These are phyloP conservation scores for Dactylonectria estremocensis DNA, from an alignment of 2,329 filamentous ascomycete genomes.

Conservation along the genomic window DNA sequence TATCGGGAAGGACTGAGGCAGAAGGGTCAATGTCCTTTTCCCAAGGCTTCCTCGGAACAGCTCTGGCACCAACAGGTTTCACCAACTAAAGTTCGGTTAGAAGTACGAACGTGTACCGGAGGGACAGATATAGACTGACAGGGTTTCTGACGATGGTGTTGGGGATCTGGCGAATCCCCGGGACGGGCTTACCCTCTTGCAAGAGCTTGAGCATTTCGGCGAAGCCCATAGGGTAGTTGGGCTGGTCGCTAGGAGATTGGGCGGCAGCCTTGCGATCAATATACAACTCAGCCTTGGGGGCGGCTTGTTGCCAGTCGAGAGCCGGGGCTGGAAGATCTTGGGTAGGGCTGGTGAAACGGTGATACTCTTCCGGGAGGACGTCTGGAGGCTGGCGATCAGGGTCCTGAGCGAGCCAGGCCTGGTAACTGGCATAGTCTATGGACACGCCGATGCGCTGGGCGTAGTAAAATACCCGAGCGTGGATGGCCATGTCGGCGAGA, in stretches of 20 bases:
- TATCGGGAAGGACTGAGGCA: constrained; percentile 34
- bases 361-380: constrained; percentile 55
- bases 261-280: constrained; percentile 56
- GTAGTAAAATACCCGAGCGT: constrained; percentile 80
- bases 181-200: constrained; percentile 84
- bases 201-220: constrained; percentile 90
- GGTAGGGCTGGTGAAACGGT: constrained; percentile 27
- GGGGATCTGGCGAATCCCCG: constrained; percentile 90
- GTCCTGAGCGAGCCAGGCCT: constrained; percentile 69
- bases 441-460: constrained; percentile 63
- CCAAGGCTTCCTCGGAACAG: constrained; percentile 79
- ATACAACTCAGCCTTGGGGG: constrained; percentile 64
- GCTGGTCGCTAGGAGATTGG: constrained; percentile 59
- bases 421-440: constrained; percentile 79
- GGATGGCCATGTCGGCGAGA: constrained; percentile 72
- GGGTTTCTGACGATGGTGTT: constrained; percentile 82
- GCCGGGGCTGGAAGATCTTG: constrained; percentile 21
- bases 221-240: constrained; percentile 86
- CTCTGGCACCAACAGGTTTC: constrained; percentile 63
- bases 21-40: constrained; percentile 69
- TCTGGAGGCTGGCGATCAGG: constrained; percentile 54
- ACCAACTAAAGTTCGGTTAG: constrained; percentile 56
- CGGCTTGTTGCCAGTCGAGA: constrained; percentile 65
- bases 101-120: neutral
- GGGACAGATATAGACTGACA: constrained; percentile 59